Evolutionary conservation across 2,329 filamentous ascomycete species (phyloP).

Genomic region (Penicillium sp.): DNA sequence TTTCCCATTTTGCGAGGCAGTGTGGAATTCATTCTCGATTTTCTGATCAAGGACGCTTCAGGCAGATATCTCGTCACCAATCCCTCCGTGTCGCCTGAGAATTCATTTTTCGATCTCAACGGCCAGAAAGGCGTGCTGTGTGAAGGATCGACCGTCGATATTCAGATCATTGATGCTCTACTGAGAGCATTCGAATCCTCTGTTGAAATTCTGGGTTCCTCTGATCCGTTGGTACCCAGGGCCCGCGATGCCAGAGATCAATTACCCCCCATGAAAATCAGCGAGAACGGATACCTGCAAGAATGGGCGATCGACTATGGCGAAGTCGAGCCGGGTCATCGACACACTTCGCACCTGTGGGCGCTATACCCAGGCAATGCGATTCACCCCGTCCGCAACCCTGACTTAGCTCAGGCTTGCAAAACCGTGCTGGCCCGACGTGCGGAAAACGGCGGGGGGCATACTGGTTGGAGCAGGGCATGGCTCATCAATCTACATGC

Average conservation of each 20-base stretch:
- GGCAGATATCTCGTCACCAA: constrained; percentile 22
- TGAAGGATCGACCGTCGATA: constrained; percentile 46
- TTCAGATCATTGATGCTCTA: constrained; percentile 39
- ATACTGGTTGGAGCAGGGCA: constrained; percentile 49
- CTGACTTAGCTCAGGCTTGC: constrained; percentile 28
- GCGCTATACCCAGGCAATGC: constrained; percentile 43
- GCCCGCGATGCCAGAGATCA: constrained; percentile 10
- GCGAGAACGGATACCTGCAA: constrained; percentile 22
- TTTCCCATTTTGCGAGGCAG: constrained; percentile 24
- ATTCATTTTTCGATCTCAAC: constrained; percentile 22
- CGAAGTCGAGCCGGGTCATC: constrained; percentile 45
- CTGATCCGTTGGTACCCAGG: constrained; percentile 14
- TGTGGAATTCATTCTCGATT: constrained; percentile 27
- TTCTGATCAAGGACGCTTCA: constrained; percentile 20
- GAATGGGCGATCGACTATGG: constrained; percentile 32
- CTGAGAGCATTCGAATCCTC: constrained; percentile 29
- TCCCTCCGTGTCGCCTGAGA: constrained; percentile 27
- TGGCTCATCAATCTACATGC: constrained; percentile 49
- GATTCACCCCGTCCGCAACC: constrained; percentile 34
- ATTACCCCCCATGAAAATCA: constrained; percentile 20
- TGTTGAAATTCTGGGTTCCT: constrained; percentile 5
- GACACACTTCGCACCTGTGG: constrained; percentile 48
- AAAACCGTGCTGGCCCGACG: constrained; percentile 19
- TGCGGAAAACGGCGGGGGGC: constrained; percentile 40
- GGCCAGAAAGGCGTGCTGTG: constrained; percentile 20